A percentile compares a stretch with the other conserved stretches of the same genome.
These are phyloP conservation scores for Kwoniella heveanensis DNA, from an alignment of 768 basidiomycete genomes.

Conservation along the genomic window DNA sequence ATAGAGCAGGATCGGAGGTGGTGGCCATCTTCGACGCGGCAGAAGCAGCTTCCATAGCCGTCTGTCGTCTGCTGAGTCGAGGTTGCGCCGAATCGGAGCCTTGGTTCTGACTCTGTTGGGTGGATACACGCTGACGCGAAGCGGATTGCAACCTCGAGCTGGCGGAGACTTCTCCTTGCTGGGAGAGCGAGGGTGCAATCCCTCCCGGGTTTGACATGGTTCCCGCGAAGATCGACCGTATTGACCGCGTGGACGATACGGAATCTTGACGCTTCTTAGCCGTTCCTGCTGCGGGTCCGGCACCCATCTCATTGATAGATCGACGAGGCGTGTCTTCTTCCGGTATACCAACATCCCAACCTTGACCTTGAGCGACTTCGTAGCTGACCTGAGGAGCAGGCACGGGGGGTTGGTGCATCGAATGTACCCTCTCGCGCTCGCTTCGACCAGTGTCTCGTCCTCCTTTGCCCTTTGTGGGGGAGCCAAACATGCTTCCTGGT, in stretches of 20 bases:
- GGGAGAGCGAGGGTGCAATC: neutral
- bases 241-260: conserved; percentile 21
- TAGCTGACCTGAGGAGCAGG: conserved; percentile 41
- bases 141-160: neutral
- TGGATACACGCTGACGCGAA: neutral
- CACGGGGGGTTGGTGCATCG: conserved; percentile 45
- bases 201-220: neutral
- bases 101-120: neutral
- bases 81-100: neutral
- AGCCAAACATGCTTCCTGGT: conserved; percentile 31
- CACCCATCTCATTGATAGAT: neutral
- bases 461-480: conserved; percentile 23
- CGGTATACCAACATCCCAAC: conserved; percentile 33
- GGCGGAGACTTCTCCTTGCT: neutral
- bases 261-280: conserved; percentile 9
- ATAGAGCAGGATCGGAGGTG: conserved; percentile 41
- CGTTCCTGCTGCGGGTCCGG: neutral
- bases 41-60: conserved; percentile 37
- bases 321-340: conserved; percentile 19
- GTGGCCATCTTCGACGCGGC: conserved; percentile 34
- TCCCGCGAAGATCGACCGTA: neutral
- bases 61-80: conserved; percentile 27
- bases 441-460: neutral
- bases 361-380: conserved; percentile 34
- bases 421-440: conserved; percentile 26